phyloP scores from a whole-genome alignment of 148 eudicot genomes.

The Spergularia marina region DNA sequence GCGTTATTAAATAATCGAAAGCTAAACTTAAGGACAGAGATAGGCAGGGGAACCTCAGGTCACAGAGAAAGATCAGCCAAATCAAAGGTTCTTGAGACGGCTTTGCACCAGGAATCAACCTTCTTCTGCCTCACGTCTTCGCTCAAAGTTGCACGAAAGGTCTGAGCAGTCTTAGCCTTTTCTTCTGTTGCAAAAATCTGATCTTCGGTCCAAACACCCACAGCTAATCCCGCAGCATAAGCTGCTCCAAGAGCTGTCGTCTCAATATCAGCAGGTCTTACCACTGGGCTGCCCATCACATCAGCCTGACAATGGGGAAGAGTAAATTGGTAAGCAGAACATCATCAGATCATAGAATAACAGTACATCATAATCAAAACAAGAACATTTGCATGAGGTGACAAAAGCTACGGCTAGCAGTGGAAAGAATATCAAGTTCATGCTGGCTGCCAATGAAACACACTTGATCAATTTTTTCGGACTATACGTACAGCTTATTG shows the following conservation, averaged over 20 bases:
- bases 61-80: slow-evolving; percentile 88
- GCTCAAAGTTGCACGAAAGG: slow-evolving; percentile 47
- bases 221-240: slow-evolving; percentile 95
- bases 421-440: too few species aligned
- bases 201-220: slow-evolving; percentile 80
- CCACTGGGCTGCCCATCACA: slow-evolving; percentile 75
- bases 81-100: slow-evolving; percentile 73
- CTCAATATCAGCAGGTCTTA: slow-evolving; percentile 87
- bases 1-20: slow-evolving; percentile 14
- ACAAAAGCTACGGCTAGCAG: too few species aligned
- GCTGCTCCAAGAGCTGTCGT: slow-evolving; percentile 98
- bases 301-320: slow-evolving; percentile 60
- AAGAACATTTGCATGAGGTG: not conserved
- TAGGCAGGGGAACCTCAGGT: slow-evolving; percentile 4
- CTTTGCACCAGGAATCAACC: slow-evolving; percentile 93
- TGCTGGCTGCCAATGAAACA: too few species aligned
- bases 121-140: slow-evolving; percentile 73
- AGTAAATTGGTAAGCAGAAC: not conserved
- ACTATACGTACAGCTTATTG: too few species aligned
- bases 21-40: not conserved
- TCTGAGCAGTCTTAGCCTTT: slow-evolving; percentile 54
- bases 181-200: slow-evolving; percentile 65
- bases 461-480: too few species aligned
- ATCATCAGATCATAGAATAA: not conserved
- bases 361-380: not conserved